Conservation (phyloP, 2,329 filamentous ascomycete species). For the Aspergillus ochraceus region DNA sequence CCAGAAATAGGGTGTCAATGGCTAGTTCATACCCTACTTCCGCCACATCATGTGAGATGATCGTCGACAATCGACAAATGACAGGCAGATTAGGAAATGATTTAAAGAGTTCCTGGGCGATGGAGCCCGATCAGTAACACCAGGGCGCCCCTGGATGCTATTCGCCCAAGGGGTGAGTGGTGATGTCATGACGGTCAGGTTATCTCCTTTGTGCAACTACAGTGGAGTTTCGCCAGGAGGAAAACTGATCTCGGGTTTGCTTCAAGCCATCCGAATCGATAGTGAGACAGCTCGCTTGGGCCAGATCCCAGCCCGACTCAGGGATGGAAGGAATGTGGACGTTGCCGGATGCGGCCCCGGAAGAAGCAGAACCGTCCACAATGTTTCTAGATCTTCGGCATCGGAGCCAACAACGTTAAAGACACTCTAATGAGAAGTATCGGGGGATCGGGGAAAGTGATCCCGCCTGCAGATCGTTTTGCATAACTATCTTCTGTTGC, state of each 20-base stretch:
- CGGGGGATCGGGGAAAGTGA: background rate
- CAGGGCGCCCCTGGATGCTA: background rate
- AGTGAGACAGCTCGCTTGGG: background rate
- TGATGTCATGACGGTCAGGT: constrained; percentile 7
- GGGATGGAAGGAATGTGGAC: background rate
- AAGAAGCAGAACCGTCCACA: background rate
- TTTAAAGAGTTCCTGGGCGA: background rate
- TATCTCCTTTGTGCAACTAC: background rate
- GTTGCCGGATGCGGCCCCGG: constrained; percentile 1
- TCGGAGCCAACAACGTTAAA: background rate
- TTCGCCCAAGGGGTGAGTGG: constrained; percentile 1
- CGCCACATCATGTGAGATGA: background rate
- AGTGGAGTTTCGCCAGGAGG: background rate
- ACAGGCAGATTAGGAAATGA: background rate
- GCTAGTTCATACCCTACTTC: background rate
- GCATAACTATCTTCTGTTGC: background rate
- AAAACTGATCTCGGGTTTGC: background rate
- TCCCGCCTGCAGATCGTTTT: background rate
- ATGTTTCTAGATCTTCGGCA: background rate
- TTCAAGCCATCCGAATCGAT: background rate
- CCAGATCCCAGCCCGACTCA: background rate
- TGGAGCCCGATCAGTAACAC: background rate
- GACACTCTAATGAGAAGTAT: background rate
- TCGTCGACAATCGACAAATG: background rate
- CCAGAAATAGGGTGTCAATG: background rate